A percentile compares a stretch with the other conserved stretches of the same genome.
phyloP scores from a whole-genome alignment of 148 eudicot genomes.

The Agrostemma githago region DNA sequence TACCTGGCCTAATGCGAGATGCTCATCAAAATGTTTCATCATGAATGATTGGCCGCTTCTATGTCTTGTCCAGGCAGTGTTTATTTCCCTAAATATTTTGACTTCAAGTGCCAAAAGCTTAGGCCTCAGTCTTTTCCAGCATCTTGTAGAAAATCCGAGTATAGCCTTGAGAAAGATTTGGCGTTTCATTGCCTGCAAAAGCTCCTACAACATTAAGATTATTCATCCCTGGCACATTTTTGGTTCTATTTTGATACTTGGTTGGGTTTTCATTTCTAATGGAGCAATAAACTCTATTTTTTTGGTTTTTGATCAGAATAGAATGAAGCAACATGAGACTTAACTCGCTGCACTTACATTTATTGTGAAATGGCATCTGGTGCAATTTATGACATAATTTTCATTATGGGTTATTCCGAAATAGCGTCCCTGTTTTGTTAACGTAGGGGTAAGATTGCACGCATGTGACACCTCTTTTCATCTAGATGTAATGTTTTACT shows the following conservation, averaged over 20 bases:
- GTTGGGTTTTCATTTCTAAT: neutral
- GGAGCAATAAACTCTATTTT: neutral
- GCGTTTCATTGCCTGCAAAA: neutral
- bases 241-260: neutral
- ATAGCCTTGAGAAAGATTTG: neutral
- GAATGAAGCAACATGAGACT: no score
- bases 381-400: neutral
- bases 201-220: neutral
- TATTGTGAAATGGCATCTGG: neutral
- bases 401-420: no score
- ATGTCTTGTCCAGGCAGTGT: neutral
- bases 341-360: no score
- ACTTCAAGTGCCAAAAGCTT: neutral
- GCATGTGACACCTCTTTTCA: no score
- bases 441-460: neutral
- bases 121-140: neutral
- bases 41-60: neutral
- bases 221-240: no score
- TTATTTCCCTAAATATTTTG: neutral
- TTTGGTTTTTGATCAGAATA: no score
- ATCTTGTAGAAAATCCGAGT: no score
- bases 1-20: no score
- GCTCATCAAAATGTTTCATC: no score
- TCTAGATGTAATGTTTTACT: neutral
- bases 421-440: no score